A percentile compares a stretch with the other conserved stretches of the same genome.
Conservation (phyloP, 2,329 filamentous ascomycete species). For the Epichloe gansuensis region DNA sequence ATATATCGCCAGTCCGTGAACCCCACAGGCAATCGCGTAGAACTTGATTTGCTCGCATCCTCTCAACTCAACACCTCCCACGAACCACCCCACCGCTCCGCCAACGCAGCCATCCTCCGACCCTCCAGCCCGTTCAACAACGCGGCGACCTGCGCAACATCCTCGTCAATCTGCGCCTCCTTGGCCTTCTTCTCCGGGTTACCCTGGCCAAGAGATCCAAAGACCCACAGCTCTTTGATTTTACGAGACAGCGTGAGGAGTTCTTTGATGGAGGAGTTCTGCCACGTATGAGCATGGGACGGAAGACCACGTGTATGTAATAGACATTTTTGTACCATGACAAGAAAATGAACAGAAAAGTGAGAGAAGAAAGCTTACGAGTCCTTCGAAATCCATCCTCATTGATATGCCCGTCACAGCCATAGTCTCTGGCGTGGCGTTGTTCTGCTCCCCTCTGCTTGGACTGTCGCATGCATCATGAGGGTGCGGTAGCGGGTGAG, state of each 20-base stretch:
- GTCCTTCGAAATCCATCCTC: constrained; percentile 32
- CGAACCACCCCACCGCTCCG: constrained; percentile 22
- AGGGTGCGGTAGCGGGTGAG: constrained; percentile 31
- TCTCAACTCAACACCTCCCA: constrained; percentile 21
- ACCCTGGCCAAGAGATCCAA: constrained; percentile 28
- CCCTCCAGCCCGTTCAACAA: constrained; percentile 25
- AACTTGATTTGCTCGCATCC: neutral
- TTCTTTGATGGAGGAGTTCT: constrained; percentile 33
- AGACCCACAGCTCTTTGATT: constrained; percentile 35
- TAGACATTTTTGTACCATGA: too few relatives aligned
- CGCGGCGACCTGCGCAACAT: constrained; percentile 23
- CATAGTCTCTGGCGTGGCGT: constrained; percentile 28
- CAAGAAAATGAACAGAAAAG: neutral
- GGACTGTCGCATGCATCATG: constrained; percentile 31
- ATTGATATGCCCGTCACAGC: constrained; percentile 31
- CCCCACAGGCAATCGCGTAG: too few relatives aligned
- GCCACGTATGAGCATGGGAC: too few relatives aligned
- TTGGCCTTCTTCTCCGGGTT: constrained; percentile 23
- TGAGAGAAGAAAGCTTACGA: constrained; percentile 16
- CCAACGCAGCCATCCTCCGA: constrained; percentile 21
- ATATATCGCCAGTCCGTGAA: too few relatives aligned
- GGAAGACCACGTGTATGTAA: too few relatives aligned
- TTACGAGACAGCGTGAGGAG: constrained; percentile 30
- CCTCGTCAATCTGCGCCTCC: constrained; percentile 23
- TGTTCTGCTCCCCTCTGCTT: constrained; percentile 27